Conservation (phyloP, 768 basidiomycete species). For the Rhodosporidiobolus odoratus region DNA sequence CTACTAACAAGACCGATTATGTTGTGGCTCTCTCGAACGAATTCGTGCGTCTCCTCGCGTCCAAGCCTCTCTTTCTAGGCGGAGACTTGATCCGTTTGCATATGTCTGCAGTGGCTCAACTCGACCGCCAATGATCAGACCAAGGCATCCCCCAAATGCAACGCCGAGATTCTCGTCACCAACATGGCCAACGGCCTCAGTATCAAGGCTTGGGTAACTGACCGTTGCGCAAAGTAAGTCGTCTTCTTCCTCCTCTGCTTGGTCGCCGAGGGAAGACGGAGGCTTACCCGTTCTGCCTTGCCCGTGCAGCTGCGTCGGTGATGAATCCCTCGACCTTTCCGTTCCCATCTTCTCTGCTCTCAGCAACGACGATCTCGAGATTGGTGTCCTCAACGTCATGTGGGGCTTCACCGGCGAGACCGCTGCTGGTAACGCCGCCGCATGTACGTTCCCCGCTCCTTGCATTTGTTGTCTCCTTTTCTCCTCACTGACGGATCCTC, state of each 20-base stretch:
- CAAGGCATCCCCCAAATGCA: conserved; percentile 4
- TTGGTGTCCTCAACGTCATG: background rate
- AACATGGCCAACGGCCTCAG: conserved; percentile 6
- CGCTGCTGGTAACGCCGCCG: too few species aligned
- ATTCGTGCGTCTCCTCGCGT: background rate
- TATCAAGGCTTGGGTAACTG: conserved; percentile 18
- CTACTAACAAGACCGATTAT: conserved; percentile 3
- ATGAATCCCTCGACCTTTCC: conserved; percentile 14
- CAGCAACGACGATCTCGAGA: background rate
- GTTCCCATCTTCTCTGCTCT: conserved; percentile 14
- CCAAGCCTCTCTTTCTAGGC: background rate
- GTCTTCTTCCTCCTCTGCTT: background rate
- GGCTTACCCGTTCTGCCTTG: background rate
- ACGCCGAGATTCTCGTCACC: conserved; percentile 20
- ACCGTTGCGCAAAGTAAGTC: conserved; percentile 15
- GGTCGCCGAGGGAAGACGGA: too few species aligned
- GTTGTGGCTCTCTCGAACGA: conserved; percentile 19
- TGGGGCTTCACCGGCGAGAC: conserved; percentile 25
- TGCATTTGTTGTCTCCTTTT: too few species aligned
- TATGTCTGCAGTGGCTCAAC: conserved; percentile 24
- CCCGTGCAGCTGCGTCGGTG: background rate
- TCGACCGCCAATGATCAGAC: background rate
- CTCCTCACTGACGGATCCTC: too few species aligned
- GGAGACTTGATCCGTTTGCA: too few species aligned
- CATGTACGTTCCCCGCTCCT: too few species aligned